Conservation (phyloP, 140 eudicot genomes). For the Erigeron philadelphicus region DNA sequence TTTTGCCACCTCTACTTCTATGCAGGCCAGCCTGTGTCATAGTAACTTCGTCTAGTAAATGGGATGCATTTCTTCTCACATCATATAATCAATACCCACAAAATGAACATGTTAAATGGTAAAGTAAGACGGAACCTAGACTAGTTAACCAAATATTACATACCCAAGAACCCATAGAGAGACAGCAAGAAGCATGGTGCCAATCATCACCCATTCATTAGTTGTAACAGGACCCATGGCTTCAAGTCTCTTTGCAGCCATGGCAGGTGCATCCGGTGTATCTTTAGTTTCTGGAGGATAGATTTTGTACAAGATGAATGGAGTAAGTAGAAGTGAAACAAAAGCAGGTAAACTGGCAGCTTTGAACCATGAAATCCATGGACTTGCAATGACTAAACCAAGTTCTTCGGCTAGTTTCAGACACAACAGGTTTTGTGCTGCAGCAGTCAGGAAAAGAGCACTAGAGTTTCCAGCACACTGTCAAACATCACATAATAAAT, state of each 20-base stretch:
- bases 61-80: no score
- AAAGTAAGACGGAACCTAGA: conserved; percentile 7
- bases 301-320: conserved; percentile 61
- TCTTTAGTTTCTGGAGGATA: conserved; percentile 87
- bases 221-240: conserved; percentile 81
- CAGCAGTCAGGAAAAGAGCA: conserved; percentile 95
- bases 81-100: neutral
- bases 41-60: no score
- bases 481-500: conserved; percentile 29
- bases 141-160: conserved; percentile 24
- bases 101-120: neutral
- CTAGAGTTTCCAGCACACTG: conserved; percentile 90
- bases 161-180: conserved; percentile 85
- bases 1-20: neutral
- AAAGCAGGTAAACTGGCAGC: conserved; percentile 80
- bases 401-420: conserved; percentile 82
- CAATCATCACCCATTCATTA: conserved; percentile 86
- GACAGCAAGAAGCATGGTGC: conserved; percentile 88
- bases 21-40: no score
- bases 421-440: conserved; percentile 90
- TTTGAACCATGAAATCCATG: conserved; percentile 85
- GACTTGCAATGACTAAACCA: conserved; percentile 64
- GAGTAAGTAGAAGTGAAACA: conserved; percentile 65
- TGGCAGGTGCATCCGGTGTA: conserved; percentile 91
- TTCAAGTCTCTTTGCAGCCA: conserved; percentile 69